These are phyloP conservation scores for Mycosphaerelloides madeirae DNA, from an alignment of 2,329 filamentous ascomycete species.

Conservation along the genomic window DNA sequence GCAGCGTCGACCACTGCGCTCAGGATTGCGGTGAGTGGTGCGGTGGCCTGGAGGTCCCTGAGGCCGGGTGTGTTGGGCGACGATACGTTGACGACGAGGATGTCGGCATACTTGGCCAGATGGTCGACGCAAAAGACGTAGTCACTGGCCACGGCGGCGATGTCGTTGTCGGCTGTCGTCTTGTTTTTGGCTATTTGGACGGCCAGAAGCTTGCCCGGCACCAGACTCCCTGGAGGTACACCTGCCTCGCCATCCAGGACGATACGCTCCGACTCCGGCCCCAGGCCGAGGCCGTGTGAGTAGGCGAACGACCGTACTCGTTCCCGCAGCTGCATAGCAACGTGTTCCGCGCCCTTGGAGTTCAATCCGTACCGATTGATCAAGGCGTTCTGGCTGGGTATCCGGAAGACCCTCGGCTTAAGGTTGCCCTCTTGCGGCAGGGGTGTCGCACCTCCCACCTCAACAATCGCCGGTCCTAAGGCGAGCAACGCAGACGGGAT, in stretches of 20 bases:
- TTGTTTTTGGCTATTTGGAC: constrained; percentile 99
- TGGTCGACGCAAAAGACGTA: constrained; percentile 87
- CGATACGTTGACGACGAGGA: constrained; percentile 96
- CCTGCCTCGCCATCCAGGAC: constrained; percentile 71
- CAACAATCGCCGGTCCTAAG: constrained; percentile 78
- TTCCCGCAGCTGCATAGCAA: constrained; percentile 73
- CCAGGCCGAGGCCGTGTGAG: constrained; percentile 59
- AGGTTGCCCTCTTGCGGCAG: constrained; percentile 84
- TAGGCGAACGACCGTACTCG: constrained; percentile 74
- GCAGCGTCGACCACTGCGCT: constrained; percentile 78
- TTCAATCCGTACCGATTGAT: constrained; percentile 97
- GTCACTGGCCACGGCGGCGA: constrained; percentile 69
- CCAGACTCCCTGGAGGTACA: constrained; percentile 78
- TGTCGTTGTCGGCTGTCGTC: constrained; percentile 76
- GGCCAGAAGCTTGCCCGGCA: constrained; percentile 69
- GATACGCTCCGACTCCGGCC: constrained; percentile 59
- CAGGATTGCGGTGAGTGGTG: constrained; percentile 75
- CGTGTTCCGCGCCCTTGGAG: constrained; percentile 79
- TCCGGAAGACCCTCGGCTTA: constrained; percentile 78
- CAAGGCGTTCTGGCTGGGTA: constrained; percentile 77
- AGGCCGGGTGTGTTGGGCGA: constrained; percentile 93
- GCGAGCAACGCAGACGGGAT: constrained; percentile 80
- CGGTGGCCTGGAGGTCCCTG: constrained; percentile 76
- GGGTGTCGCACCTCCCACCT: constrained; percentile 87
- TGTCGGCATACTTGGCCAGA: constrained; percentile 82